Evolutionary conservation across 257 asterid genomes (phyloP).

Genomic region (Ophiorrhiza pumila): DNA sequence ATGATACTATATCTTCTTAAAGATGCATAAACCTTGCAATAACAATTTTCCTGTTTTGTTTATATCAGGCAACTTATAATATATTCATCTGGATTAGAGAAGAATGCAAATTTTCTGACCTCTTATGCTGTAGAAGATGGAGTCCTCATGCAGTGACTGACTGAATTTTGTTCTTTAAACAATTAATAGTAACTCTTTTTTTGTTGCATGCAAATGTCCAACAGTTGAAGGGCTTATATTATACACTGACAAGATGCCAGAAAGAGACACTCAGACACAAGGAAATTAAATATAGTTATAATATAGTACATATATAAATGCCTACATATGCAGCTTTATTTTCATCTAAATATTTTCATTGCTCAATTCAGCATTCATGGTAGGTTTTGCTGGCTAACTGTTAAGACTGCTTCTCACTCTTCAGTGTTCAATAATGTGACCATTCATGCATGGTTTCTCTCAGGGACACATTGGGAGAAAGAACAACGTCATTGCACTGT

Average conservation of each 20-base stretch:
- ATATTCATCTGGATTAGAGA: background rate
- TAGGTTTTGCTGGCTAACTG: too few species aligned
- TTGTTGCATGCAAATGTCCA: conserved; percentile 1
- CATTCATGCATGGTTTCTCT: conserved; percentile 29
- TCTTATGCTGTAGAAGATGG: background rate
- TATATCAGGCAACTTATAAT: too few species aligned
- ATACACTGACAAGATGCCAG: conserved; percentile 17
- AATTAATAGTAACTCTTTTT: background rate
- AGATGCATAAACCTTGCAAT: too few species aligned
- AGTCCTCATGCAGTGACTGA: too few species aligned
- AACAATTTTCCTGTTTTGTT: too few species aligned
- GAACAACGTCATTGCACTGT: background rate
- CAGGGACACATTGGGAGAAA: conserved; percentile 30
- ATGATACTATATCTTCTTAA: too few species aligned
- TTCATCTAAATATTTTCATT: too few species aligned
- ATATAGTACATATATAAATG: too few species aligned
- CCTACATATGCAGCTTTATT: too few species aligned
- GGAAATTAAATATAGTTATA: too few species aligned
- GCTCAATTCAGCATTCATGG: too few species aligned
- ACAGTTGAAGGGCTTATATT: background rate
- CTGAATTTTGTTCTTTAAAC: background rate
- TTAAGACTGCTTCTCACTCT: conserved; percentile 15
- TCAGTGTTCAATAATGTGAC: conserved; percentile 33
- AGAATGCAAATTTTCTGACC: background rate
- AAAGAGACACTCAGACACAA: too few species aligned